A percentile compares a stretch with the other conserved stretches of the same genome.
These are phyloP conservation scores for Backusella tarrabulga DNA, from an alignment of 192 early-diverging fungal genomes.

Conservation along the genomic window DNA sequence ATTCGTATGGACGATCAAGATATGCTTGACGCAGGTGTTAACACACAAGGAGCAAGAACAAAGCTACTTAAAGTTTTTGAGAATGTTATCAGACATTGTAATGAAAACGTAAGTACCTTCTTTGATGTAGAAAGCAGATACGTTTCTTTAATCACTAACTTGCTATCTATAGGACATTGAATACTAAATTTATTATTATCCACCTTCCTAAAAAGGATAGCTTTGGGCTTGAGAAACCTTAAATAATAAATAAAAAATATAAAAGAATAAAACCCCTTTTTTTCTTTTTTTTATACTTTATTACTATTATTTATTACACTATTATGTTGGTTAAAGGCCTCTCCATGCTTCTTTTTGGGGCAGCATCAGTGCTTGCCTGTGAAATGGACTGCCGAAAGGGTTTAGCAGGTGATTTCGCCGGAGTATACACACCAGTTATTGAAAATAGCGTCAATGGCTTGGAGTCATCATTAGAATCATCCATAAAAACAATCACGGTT, in stretches of 20 bases:
- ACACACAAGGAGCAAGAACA: slow-evolving; percentile 34
- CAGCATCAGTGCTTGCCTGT: slow-evolving; percentile 36
- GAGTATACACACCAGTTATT: slow-evolving; percentile 39
- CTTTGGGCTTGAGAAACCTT: slow-evolving; percentile 4
- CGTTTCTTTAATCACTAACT: background rate
- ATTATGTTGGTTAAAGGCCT: slow-evolving; percentile 15
- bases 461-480: slow-evolving; percentile 16
- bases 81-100: slow-evolving; percentile 32
- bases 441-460: slow-evolving; percentile 32
- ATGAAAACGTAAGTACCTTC: slow-evolving; percentile 28
- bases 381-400: slow-evolving; percentile 51
- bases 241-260: slow-evolving; percentile 4
- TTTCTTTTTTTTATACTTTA: background rate
- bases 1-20: slow-evolving; percentile 30
- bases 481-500: slow-evolving; percentile 23
- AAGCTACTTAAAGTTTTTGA: slow-evolving; percentile 40
- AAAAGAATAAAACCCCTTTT: slow-evolving; percentile 10
- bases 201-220: slow-evolving; percentile 1
- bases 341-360: background rate
- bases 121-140: background rate
- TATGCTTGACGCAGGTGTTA: slow-evolving; percentile 30
- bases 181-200: slow-evolving; percentile 15
- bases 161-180: slow-evolving; percentile 15
- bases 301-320: slow-evolving; percentile 1
- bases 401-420: slow-evolving; percentile 44